Evolutionary conservation across 2,329 filamentous ascomycete genomes (phyloP), one percentile per base, ranked within the genome.

Genomic region (Talaromyces rugulosus): DNA sequence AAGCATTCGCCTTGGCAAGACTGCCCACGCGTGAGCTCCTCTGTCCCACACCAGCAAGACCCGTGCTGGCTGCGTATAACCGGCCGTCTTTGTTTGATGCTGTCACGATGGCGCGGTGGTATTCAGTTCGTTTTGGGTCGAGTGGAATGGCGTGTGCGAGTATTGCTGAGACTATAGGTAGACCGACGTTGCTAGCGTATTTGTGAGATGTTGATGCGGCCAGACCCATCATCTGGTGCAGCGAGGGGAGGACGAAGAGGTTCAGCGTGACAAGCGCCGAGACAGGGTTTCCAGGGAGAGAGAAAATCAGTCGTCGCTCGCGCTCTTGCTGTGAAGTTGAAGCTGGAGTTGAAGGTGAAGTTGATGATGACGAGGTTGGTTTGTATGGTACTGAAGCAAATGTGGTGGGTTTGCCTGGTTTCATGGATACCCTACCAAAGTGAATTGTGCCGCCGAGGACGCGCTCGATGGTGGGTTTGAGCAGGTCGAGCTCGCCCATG

Each of bases 371-470:
- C n/a, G 67, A 57, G 44, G 84, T 80, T 5, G 73, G 69, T 66
- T 88, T 88, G 71, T 84, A 80, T 0, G 91, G 88, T 0, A 98
- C 84, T 0, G 92, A 97, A 2, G 95, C 95, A 74, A 99, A 99
- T 0, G 95, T 99, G 0, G 93, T 97, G 2, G 95, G 95, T 77
- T 98, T 99, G 4, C 95, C 95, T 0, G 95, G 95, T 80, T 99
- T 99, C 95, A 99, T 98, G 60, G 89, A 86, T 2, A 99, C 95
- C 3, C 95, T 89, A 28, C 95, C 95, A 69, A 99, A 99, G 76
- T 97, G 95, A 67, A 99, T 96, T 0, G 89, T 95, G 7, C 95
- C 95, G 61, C 92, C 92, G 0, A 99, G 85, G 1, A 87, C 83
- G 50, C 94, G 89, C 79, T 98, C 95, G 69, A 99, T 91, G 0